phyloP scores from a whole-genome alignment of 345 rosid species.

The Pugionium dolabratum region DNA sequence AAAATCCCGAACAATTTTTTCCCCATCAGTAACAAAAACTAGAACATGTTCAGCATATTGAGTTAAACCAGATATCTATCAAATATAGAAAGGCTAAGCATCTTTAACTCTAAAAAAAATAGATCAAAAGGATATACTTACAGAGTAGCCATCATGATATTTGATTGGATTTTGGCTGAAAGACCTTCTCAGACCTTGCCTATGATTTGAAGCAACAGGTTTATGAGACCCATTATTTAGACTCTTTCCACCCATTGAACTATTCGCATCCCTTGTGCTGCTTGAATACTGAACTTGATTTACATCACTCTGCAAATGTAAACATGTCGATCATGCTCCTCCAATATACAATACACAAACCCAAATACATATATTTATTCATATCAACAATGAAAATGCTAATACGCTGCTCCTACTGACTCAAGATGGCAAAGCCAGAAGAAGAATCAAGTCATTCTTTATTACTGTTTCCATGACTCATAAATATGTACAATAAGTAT shows the following conservation, averaged over 20 bases:
- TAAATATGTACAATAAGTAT: neutral
- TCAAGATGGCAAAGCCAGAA: neutral
- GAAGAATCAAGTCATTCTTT: neutral
- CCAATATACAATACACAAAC: neutral
- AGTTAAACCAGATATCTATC: slow-evolving; percentile 10
- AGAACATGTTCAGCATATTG: neutral
- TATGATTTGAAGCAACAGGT: slow-evolving; percentile 46
- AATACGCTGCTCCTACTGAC: neutral
- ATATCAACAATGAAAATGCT: slow-evolving; percentile 17
- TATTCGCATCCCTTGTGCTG: slow-evolving; percentile 43
- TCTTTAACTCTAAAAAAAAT: neutral
- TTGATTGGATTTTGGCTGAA: slow-evolving; percentile 70
- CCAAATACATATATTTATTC: neutral
- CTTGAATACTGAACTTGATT: slow-evolving; percentile 53
- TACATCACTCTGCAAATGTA: slow-evolving; percentile 65
- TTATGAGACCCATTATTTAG: slow-evolving; percentile 44
- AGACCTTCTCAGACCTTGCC: slow-evolving; percentile 65
- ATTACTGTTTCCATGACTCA: neutral
- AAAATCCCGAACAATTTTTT: slow-evolving; percentile 29
- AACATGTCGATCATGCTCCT: neutral
- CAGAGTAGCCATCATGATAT: slow-evolving; percentile 81
- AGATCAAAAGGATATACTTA: slow-evolving; percentile 44
- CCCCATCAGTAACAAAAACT: slow-evolving; percentile 16
- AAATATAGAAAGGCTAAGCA: neutral
- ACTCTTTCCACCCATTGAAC: slow-evolving; percentile 42